Percentiles rank a stretch among this genome's conserved stretches.
Conservation (phyloP, 2,329 filamentous ascomycete genomes). For the Aspergillus tamarii region DNA sequence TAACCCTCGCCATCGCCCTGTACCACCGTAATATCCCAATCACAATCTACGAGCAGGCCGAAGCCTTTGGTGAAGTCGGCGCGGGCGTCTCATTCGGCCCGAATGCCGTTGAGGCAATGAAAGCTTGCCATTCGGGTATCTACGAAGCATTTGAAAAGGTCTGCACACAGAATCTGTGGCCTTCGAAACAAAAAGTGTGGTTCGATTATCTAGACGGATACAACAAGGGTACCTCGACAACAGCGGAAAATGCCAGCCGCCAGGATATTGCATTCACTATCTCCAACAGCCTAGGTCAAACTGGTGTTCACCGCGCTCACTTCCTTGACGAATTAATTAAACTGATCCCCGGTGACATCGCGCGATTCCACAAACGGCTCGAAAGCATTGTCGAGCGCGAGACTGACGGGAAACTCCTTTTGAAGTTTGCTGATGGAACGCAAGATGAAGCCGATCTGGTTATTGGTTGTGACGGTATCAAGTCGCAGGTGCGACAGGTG, state of each 20-base stretch:
- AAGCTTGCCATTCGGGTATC: slow-evolving; percentile 30
- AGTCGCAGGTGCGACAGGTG: slow-evolving; percentile 50
- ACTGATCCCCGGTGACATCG: slow-evolving; percentile 29
- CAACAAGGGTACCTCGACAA: slow-evolving; percentile 8
- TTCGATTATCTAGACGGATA: slow-evolving; percentile 29
- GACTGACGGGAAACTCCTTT: slow-evolving; percentile 31
- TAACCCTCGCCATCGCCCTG: slow-evolving; percentile 41
- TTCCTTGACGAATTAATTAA: slow-evolving; percentile 41
- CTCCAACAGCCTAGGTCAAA: slow-evolving; percentile 26
- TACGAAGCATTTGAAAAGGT: slow-evolving; percentile 36
- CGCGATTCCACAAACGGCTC: slow-evolving; percentile 33
- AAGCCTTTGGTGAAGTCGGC: slow-evolving; percentile 42
- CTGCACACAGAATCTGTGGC: slow-evolving; percentile 38
- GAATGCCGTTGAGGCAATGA: slow-evolving; percentile 36
- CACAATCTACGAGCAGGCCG: slow-evolving; percentile 42
- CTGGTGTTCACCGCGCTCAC: slow-evolving; percentile 35
- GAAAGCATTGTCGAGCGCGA: slow-evolving; percentile 19
- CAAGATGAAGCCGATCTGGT: slow-evolving; percentile 47
- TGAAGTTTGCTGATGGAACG: slow-evolving; percentile 50
- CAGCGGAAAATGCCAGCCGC: slow-evolving; percentile 11
- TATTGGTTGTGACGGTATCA: slow-evolving; percentile 55
- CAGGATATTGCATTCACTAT: slow-evolving; percentile 30
- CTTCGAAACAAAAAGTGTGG: slow-evolving; percentile 32
- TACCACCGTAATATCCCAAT: slow-evolving; percentile 36
- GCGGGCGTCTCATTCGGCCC: slow-evolving; percentile 43